Evolutionary conservation across 257 asterid species (phyloP).

Genomic region (Fraxinus cuspidata): DNA sequence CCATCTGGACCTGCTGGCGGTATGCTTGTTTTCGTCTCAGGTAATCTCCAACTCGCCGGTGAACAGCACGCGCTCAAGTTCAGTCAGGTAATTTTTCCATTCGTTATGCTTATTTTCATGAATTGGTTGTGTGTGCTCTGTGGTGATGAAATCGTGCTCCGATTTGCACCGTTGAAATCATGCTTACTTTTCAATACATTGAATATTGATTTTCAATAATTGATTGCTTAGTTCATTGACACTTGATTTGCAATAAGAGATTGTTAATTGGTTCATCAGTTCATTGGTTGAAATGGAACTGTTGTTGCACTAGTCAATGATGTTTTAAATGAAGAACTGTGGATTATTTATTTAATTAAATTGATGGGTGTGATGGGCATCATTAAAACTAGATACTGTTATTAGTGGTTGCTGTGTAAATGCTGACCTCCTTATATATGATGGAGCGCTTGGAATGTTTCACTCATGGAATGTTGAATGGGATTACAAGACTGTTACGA

Average conservation of each 20-base stretch:
- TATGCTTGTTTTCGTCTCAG: conserved; percentile 50
- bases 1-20: conserved; percentile 50
- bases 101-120: not conserved
- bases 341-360: too few species aligned
- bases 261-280: conserved; percentile 7
- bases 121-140: too few species aligned
- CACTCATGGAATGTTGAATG: not conserved
- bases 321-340: not conserved
- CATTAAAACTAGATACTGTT: not conserved
- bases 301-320: conserved; percentile 10
- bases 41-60: conserved; percentile 46
- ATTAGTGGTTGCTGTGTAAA: not conserved
- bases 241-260: conserved; percentile 22
- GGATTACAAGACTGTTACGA: not conserved
- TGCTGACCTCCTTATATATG: not conserved
- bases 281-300: conserved; percentile 1
- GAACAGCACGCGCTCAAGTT: conserved; percentile 51
- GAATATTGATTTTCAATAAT: not conserved
- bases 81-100: conserved; percentile 35
- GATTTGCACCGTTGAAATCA: not conserved
- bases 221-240: conserved; percentile 1
- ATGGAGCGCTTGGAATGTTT: not conserved
- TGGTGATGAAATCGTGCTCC: too few species aligned
- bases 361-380: too few species aligned
- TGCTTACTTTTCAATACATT: not conserved